Conservation (phyloP, 1,284 basidiomycete species). For the Ganoderma multipileum region DNA sequence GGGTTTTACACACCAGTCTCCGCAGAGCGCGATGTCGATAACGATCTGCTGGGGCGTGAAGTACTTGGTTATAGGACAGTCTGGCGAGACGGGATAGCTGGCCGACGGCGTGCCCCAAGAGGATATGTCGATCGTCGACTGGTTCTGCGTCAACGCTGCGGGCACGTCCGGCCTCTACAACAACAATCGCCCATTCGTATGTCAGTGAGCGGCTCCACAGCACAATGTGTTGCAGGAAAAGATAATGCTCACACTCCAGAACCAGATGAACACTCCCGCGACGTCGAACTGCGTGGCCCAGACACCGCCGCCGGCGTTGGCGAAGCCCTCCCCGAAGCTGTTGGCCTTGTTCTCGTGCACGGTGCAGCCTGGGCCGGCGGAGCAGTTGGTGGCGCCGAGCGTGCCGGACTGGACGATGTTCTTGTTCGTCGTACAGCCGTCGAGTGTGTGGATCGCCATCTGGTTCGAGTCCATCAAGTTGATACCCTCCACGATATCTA, state of each 20-base stretch:
- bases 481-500: conserved; percentile 54
- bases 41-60: conserved; percentile 62
- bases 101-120: conserved; percentile 63
- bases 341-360: conserved; percentile 63
- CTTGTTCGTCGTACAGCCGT: conserved; percentile 42
- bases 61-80: conserved; percentile 54
- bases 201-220: background rate
- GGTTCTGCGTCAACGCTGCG: conserved; percentile 46
- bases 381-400: conserved; percentile 51
- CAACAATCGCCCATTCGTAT: background rate
- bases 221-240: background rate
- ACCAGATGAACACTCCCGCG: conserved; percentile 74
- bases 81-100: conserved; percentile 47
- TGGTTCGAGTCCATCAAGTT: conserved; percentile 55
- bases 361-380: conserved; percentile 63
- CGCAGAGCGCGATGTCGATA: conserved; percentile 65
- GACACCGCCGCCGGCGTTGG: conserved; percentile 73
- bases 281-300: conserved; percentile 75
- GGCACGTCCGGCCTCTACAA: conserved; percentile 51
- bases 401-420: conserved; percentile 38
- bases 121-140: conserved; percentile 55
- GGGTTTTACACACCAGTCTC: conserved; percentile 49
- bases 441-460: conserved; percentile 63
- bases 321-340: conserved; percentile 67
- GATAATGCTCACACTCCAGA: conserved; percentile 65